phyloP scores from a whole-genome alignment of 176 grass and related monocot species.

The Canna indica region DNA sequence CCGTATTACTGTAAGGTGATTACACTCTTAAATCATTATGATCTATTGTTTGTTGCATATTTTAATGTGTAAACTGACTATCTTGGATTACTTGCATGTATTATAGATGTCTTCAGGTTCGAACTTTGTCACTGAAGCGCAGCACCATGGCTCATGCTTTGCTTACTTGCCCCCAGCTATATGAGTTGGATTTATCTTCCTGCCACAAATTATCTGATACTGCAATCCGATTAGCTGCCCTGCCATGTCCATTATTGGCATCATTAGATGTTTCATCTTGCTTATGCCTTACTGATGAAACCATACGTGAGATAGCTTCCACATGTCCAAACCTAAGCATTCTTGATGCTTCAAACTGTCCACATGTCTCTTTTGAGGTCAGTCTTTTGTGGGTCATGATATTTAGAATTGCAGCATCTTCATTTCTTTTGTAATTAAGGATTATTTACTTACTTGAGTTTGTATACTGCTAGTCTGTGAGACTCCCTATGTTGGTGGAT shows the following conservation, averaged over 20 bases:
- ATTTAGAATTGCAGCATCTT: background rate
- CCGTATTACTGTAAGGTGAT: constrained; percentile 82
- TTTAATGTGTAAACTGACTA: constrained; percentile 2
- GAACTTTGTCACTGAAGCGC: constrained; percentile 19
- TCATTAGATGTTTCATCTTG: constrained; percentile 24
- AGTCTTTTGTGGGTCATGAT: constrained; percentile 3
- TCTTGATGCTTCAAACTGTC: constrained; percentile 24
- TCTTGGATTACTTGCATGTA: constrained; percentile 21
- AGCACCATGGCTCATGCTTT: constrained; percentile 15
- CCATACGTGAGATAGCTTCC: constrained; percentile 17
- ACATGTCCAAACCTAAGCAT: constrained; percentile 17
- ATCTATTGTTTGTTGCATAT: constrained; percentile 10
- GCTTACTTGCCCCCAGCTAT: constrained; percentile 21
- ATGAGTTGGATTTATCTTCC: constrained; percentile 24
- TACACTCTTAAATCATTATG: constrained; percentile 1
- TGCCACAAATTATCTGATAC: constrained; percentile 21
- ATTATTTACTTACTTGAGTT: constrained; percentile 16
- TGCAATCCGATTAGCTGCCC: constrained; percentile 14
- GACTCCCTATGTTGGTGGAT: constrained; percentile 63
- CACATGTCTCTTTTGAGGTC: constrained; percentile 55
- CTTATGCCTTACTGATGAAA: constrained; percentile 16
- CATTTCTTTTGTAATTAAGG: background rate
- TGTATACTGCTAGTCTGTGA: constrained; percentile 56
- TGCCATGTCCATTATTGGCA: constrained; percentile 23
- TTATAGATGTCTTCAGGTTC: constrained; percentile 66